Evolutionary conservation across 2,329 filamentous ascomycete species (phyloP).

Genomic region (Akanthomyces lecanii): DNA sequence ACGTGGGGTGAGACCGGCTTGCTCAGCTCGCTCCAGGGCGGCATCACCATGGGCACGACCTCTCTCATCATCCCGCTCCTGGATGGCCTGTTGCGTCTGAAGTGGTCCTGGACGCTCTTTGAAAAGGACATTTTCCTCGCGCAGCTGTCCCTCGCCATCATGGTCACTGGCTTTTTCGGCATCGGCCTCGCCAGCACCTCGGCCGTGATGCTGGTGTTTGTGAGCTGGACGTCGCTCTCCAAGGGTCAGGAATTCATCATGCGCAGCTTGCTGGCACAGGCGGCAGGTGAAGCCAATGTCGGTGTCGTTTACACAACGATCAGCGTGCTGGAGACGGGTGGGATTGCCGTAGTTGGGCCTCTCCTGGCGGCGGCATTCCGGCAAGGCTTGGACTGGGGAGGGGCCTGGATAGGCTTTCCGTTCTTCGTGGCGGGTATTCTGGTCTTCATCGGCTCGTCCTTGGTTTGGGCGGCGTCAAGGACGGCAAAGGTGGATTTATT

Average conservation of each 20-base stretch:
- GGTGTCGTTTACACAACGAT: constrained; percentile 5
- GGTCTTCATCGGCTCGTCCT: too few species aligned
- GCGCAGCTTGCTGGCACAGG: constrained; percentile 7
- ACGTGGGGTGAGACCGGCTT: background rate
- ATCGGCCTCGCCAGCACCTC: background rate
- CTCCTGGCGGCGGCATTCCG: background rate
- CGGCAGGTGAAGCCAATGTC: background rate
- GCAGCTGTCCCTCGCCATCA: background rate
- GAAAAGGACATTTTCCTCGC: constrained; percentile 2
- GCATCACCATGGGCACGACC: background rate
- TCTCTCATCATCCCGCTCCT: background rate
- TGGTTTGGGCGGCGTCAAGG: too few species aligned
- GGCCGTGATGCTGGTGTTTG: background rate
- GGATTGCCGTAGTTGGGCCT: background rate
- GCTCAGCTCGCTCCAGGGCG: too few species aligned
- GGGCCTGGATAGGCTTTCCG: background rate
- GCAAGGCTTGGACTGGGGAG: background rate
- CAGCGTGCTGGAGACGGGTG: constrained; percentile 2
- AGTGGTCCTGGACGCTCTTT: background rate
- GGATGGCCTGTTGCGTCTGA: background rate
- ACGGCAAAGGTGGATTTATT: too few species aligned
- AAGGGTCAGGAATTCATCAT: constrained; percentile 5
- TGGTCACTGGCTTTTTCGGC: background rate
- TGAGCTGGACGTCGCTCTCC: background rate
- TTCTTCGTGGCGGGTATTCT: background rate